Percentiles rank a stretch among this genome's conserved stretches.
Conservation (phyloP, 345 rosid genomes). For the Salix udensis region DNA sequence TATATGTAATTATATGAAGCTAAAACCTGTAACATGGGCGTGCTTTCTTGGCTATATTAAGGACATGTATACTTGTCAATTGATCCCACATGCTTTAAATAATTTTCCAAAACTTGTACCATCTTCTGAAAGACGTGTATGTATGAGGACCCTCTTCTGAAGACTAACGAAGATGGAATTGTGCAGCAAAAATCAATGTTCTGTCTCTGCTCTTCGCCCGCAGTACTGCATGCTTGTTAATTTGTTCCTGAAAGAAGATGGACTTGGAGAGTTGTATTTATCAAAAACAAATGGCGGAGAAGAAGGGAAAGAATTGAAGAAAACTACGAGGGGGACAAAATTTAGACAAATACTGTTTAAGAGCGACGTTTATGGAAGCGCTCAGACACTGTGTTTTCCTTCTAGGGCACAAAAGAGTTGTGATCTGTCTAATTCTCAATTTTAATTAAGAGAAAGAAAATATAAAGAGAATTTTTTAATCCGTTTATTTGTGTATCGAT, state of each 20-base stretch:
- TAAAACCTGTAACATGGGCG: not conserved
- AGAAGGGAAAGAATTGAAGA: not conserved
- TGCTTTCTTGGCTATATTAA: not conserved
- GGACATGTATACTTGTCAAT: not conserved
- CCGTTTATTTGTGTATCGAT: no score
- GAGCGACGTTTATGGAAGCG: not conserved
- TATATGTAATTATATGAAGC: not conserved
- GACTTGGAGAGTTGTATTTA: not conserved
- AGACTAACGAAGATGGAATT: not conserved
- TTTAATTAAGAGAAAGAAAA: no score
- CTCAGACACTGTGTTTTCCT: not conserved
- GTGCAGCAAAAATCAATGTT: not conserved
- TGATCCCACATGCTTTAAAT: not conserved
- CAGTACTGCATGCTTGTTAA: not conserved
- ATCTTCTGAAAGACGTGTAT: not conserved
- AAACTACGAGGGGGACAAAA: not conserved
- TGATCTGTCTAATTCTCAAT: no score
- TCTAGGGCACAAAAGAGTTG: not conserved
- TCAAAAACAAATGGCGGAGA: no score
- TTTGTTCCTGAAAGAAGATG: not conserved
- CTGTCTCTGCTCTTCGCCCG: not conserved
- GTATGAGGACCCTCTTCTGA: not conserved
- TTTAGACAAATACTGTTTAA: not conserved
- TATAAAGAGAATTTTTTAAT: no score
- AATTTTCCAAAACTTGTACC: not conserved